phyloP scores from a whole-genome alignment of 352 stramenopile species.

The Phytopythium litorale region DNA sequence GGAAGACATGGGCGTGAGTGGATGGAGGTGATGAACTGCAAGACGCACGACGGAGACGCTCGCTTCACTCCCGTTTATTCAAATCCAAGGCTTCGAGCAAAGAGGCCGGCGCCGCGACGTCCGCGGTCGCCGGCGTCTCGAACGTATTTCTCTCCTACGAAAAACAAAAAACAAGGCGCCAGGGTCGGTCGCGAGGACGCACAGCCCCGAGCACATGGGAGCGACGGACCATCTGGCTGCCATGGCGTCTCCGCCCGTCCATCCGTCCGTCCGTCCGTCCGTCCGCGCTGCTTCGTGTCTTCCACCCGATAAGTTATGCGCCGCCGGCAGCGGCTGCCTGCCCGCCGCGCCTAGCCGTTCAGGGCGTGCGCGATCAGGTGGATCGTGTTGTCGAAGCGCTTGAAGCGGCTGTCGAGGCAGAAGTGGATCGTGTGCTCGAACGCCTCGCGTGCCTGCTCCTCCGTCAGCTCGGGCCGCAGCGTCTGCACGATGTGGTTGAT shows the following conservation, averaged over 20 bases:
- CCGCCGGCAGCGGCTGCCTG: background rate
- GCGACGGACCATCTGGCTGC: no score
- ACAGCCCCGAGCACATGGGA: no score
- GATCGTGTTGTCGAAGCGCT: constrained; percentile 86
- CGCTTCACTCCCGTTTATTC: background rate
- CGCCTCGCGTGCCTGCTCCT: constrained; percentile 56
- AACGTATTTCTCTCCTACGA: background rate
- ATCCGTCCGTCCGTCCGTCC: background rate
- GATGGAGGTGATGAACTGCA: background rate
- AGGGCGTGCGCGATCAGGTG: constrained; percentile 69
- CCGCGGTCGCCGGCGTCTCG: background rate
- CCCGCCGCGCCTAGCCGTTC: constrained; percentile 4
- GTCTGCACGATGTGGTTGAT: constrained; percentile 86
- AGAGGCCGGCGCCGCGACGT: background rate
- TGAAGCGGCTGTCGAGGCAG: constrained; percentile 83
- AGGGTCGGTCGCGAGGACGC: background rate
- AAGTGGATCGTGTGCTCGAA: constrained; percentile 81
- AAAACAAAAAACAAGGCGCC: background rate
- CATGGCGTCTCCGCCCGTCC: background rate
- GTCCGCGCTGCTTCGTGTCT: background rate
- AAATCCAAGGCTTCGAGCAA: background rate
- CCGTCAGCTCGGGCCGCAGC: constrained; percentile 62
- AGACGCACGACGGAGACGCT: background rate
- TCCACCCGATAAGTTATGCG: constrained; percentile 11
- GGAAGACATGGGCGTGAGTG: no score